Conservation (phyloP, 2,329 filamentous ascomycete genomes). For the Xylariaceae sp. region DNA sequence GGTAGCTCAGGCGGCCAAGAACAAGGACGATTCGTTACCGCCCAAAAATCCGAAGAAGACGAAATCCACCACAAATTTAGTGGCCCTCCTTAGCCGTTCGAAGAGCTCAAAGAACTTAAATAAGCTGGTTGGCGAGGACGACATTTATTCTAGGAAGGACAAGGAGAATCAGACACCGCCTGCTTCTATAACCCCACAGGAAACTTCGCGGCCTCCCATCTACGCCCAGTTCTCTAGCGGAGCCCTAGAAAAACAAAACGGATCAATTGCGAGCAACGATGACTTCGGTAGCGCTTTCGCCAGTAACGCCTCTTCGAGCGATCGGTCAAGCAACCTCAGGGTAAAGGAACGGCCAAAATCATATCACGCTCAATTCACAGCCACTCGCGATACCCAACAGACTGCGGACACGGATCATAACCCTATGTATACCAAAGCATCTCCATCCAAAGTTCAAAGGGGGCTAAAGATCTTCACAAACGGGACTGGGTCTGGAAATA, state of each 20-base stretch:
- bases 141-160: conserved; percentile 61
- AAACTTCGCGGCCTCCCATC: conserved; percentile 68
- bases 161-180: conserved; percentile 82
- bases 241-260: conserved; percentile 39
- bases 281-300: conserved; percentile 2
- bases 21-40: conserved; percentile 51
- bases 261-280: conserved; percentile 19
- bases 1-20: conserved; percentile 46
- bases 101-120: conserved; percentile 74
- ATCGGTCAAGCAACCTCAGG: conserved; percentile 28
- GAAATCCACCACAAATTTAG: conserved; percentile 85
- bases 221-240: conserved; percentile 74
- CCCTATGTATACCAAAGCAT: conserved; percentile 33
- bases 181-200: conserved; percentile 48
- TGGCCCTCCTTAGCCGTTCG: conserved; percentile 73
- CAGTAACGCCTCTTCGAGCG: conserved; percentile 27
- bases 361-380: conserved; percentile 49
- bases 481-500: conserved; percentile 47
- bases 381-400: conserved; percentile 29
- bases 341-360: conserved; percentile 57
- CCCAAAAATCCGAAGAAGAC: conserved; percentile 72
- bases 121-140: conserved; percentile 56
- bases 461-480: conserved; percentile 48
- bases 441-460: conserved; percentile 48
- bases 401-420: conserved; percentile 25